Conservation (phyloP, 768 basidiomycete species). For the Xerocomellus amylosporus region DNA sequence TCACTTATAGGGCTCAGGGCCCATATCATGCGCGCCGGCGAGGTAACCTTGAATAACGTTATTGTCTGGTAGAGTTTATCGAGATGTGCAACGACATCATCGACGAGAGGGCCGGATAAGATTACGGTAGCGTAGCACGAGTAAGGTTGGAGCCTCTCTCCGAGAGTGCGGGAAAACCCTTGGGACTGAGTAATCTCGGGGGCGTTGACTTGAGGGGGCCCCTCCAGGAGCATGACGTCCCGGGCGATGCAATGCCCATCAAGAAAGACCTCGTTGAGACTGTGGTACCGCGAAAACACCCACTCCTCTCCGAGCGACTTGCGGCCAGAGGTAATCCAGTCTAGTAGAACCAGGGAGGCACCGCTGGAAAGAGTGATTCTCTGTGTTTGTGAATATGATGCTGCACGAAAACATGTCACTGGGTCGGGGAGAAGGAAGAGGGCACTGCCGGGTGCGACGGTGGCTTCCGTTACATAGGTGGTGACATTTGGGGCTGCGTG, state of each 20-base stretch:
- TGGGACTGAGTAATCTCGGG: slow-evolving; percentile 8
- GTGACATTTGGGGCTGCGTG: slow-evolving; percentile 37
- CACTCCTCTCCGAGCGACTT: slow-evolving; percentile 83
- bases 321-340: slow-evolving; percentile 92
- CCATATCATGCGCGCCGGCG: slow-evolving; percentile 74
- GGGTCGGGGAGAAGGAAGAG: slow-evolving; percentile 89
- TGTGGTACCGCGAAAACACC: slow-evolving; percentile 83
- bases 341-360: slow-evolving; percentile 72
- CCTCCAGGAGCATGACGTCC: slow-evolving; percentile 76
- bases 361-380: slow-evolving; percentile 61
- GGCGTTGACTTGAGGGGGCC: slow-evolving; percentile 19
- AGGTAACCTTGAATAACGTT: slow-evolving; percentile 55
- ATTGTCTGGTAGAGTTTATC: slow-evolving; percentile 48
- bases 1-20: slow-evolving; percentile 61
- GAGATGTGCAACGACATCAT: slow-evolving; percentile 48
- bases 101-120: slow-evolving; percentile 67
- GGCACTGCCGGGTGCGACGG: slow-evolving; percentile 48
- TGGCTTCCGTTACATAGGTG: slow-evolving; percentile 60
- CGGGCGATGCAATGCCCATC: slow-evolving; percentile 64
- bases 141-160: slow-evolving; percentile 70
- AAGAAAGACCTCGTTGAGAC: slow-evolving; percentile 77
- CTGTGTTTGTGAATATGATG: slow-evolving; percentile 83
- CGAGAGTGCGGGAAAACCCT: slow-evolving; percentile 47
- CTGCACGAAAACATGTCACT: slow-evolving; percentile 85
- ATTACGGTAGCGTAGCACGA: slow-evolving; percentile 88